phyloP scores from a whole-genome alignment of 495 filamentous ascomycete genomes.

The Aspergillus egyptiacus region DNA sequence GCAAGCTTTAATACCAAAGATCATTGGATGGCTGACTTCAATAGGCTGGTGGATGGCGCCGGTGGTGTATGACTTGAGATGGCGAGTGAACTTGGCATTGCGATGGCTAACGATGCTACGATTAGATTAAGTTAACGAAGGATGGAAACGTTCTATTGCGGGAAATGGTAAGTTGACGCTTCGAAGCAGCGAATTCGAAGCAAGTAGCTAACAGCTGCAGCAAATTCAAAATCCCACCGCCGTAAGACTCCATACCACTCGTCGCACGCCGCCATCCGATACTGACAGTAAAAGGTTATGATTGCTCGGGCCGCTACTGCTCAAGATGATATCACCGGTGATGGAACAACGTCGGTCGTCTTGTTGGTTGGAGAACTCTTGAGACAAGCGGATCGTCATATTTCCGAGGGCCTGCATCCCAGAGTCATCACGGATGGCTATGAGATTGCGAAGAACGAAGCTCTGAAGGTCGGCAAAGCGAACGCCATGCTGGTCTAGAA shows the following conservation, averaged over 20 bases:
- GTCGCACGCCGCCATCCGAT: constrained; percentile 11
- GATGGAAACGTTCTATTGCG: constrained; percentile 93
- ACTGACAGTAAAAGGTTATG: constrained; percentile 63
- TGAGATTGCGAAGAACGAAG: constrained; percentile 90
- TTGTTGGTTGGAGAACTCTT: constrained; percentile 91
- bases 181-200: not conserved
- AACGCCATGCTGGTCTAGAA: not conserved
- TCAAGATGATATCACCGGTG: constrained; percentile 96
- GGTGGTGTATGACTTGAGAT: constrained; percentile 62
- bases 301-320: constrained; percentile 96
- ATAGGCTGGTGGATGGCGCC: constrained; percentile 89
- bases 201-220: constrained; percentile 38
- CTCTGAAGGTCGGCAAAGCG: constrained; percentile 59
- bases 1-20: not conserved
- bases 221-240: constrained; percentile 86
- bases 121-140: constrained; percentile 96
- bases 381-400: constrained; percentile 94
- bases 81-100: constrained; percentile 7
- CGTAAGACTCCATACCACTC: constrained; percentile 41
- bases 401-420: constrained; percentile 90
- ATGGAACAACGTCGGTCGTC: constrained; percentile 96
- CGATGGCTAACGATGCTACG: constrained; percentile 13
- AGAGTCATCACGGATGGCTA: constrained; percentile 97
- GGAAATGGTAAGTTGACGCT: constrained; percentile 71
- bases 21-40: constrained; percentile 27